phyloP scores from a whole-genome alignment of 2,329 filamentous ascomycete species.

The Myriangium duriaei region DNA sequence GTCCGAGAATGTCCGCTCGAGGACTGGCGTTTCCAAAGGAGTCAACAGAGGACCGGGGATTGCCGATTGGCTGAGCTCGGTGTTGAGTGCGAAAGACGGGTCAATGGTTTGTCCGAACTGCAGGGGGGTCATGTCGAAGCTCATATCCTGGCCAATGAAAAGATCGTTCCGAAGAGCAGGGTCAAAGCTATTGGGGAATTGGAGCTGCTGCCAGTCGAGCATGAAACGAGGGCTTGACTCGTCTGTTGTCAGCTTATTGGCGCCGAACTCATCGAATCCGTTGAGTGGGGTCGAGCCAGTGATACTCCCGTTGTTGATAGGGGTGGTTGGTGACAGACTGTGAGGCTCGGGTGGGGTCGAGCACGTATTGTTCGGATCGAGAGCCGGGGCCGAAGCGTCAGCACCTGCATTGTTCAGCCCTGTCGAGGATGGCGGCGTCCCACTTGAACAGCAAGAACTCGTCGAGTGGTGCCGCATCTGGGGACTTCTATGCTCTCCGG shows the following conservation, averaged over 20 bases:
- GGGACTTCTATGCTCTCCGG: background rate
- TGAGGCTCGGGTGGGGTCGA: conserved; percentile 14
- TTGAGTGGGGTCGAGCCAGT: conserved; percentile 33
- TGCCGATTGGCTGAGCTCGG: conserved; percentile 27
- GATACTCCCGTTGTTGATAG: conserved; percentile 28
- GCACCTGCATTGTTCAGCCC: conserved; percentile 10
- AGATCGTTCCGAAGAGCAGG: conserved; percentile 31
- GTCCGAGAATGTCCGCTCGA: conserved; percentile 36
- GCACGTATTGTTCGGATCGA: conserved; percentile 29
- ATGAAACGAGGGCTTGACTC: conserved; percentile 34
- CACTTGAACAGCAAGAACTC: background rate
- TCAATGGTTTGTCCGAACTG: conserved; percentile 25
- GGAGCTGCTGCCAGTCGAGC: conserved; percentile 37
- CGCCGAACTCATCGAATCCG: conserved; percentile 33
- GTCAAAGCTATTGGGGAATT: conserved; percentile 33
- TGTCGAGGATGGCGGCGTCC: background rate
- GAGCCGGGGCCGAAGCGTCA: conserved; percentile 28
- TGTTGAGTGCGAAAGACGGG: conserved; percentile 33
- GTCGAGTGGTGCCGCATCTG: background rate
- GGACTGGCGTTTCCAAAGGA: conserved; percentile 34
- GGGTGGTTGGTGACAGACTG: conserved; percentile 25
- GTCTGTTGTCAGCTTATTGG: conserved; percentile 25
- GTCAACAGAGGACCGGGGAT: conserved; percentile 31
- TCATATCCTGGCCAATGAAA: conserved; percentile 33
- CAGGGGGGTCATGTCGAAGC: conserved; percentile 31